Evolutionary conservation across 257 asterid genomes (phyloP), one percentile per base, ranked within the genome.

Genomic region (Solanum chilense): DNA sequence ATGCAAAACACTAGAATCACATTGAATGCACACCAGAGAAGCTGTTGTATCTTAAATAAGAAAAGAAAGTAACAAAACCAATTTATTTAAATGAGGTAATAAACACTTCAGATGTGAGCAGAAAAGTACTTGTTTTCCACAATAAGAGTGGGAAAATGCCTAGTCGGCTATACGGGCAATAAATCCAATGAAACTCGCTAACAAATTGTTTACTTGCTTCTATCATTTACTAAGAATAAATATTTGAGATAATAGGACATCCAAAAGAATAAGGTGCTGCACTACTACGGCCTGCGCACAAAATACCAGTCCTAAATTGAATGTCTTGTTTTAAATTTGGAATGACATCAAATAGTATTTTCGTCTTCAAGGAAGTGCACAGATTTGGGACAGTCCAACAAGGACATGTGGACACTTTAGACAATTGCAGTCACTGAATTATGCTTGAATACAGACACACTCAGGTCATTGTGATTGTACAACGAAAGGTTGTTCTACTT

Each of bases 401-500:
- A 35, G 42, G 25, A 45, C 84, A 78, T 45, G 42, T 45, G 66
- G 84, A 44, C 66, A 78, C 47, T 78, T 78, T 45, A 25, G 66
- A 78, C 33, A 60, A 71, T 47, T n/a, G 83, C 18, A 82, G 41
- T 76, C 64, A 47, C 27, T 78, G 84, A 78, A 78, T 45, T 27
- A 45, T 45, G 66, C 39, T 37, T 35, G 82, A 74, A 74, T 39
- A 74, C 20, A 74, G 82, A 74, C 25, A 74, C 31, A 39, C 20
- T 74, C 21, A 74, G 52, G 82, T 39, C 52, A 74, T 74, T 39
- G 56, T 39, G 39, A 74, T 74, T 39, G 56, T 39, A 74, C 20
- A 74, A 80, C 20, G 84, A 90, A 84, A 60, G 76, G 80, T 45
- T 75, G 86, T 45, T 77, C 82, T 56, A 86, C 69, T 85, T 74